A percentile compares a stretch with the other conserved stretches of the same genome.
Conservation (phyloP, 2,329 filamentous ascomycete species). For the Fonsecaea nubica region DNA sequence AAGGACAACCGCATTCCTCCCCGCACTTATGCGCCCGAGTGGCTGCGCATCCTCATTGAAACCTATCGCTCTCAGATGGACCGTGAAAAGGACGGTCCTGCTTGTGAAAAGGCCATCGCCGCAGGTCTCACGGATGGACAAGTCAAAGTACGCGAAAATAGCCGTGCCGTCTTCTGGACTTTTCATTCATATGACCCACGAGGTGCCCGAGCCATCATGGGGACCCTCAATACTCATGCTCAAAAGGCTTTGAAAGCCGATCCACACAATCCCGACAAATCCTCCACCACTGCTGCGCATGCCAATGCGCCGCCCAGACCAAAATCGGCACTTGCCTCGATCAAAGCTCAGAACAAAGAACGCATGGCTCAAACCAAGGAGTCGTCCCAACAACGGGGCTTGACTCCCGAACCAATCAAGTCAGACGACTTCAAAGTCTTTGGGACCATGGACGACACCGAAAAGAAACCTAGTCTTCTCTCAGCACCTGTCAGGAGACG, state of each 20-base stretch:
- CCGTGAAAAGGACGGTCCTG: conserved; percentile 79
- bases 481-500: conserved; percentile 41
- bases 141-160: conserved; percentile 84
- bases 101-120: conserved; percentile 86
- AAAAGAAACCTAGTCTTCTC: conserved; percentile 30
- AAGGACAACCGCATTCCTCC: conserved; percentile 95
- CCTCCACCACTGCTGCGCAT: conserved; percentile 33
- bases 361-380: conserved; percentile 18
- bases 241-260: conserved; percentile 83
- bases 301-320: conserved; percentile 27
- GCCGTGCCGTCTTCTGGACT: conserved; percentile 84
- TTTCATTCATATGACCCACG: conserved; percentile 80
- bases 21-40: conserved; percentile 76
- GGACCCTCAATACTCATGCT: conserved; percentile 76
- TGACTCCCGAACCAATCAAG: conserved; percentile 28
- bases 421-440: conserved; percentile 30
- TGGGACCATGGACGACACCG: conserved; percentile 28
- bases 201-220: conserved; percentile 82
- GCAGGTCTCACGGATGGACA: conserved; percentile 90
- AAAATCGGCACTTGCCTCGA: conserved; percentile 37
- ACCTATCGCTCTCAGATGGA: conserved; percentile 82
- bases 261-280: conserved; percentile 68
- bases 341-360: conserved; percentile 38
- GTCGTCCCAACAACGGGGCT: conserved; percentile 18
- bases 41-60: conserved; percentile 81